Percentiles rank a stretch among this genome's conserved stretches.
These are phyloP conservation scores for Verticillium nonalfalfae DNA, from an alignment of 2,329 filamentous ascomycete genomes.

Conservation along the genomic window DNA sequence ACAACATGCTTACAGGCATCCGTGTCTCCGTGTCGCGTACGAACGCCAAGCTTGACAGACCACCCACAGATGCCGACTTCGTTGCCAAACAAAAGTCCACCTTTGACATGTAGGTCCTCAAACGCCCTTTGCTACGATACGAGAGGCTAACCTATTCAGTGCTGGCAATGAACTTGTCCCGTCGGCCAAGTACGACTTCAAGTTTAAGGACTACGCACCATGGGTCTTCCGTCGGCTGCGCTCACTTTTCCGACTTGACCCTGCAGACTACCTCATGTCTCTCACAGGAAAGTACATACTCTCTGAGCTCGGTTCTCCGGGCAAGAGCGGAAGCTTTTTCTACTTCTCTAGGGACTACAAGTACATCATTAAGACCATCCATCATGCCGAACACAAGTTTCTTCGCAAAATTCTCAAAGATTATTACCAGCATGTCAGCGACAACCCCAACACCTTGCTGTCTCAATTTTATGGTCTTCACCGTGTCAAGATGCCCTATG, in stretches of 20 bases:
- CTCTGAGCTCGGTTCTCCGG: slow-evolving; percentile 91
- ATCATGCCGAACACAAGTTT: slow-evolving; percentile 89
- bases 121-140: background rate
- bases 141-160: slow-evolving; percentile 34
- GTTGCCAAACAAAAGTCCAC: slow-evolving; percentile 94
- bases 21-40: slow-evolving; percentile 93
- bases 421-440: slow-evolving; percentile 86
- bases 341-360: slow-evolving; percentile 99
- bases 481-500: slow-evolving; percentile 96
- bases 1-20: slow-evolving; percentile 99
- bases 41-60: slow-evolving; percentile 91
- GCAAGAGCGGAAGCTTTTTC: slow-evolving; percentile 98
- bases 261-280: slow-evolving; percentile 96
- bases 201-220: slow-evolving; percentile 99
- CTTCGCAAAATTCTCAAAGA: slow-evolving; percentile 78
- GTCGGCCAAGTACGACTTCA: slow-evolving; percentile 99
- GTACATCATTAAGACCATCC: slow-evolving; percentile 99
- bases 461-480: slow-evolving; percentile 98
- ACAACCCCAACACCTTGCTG: slow-evolving; percentile 93
- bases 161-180: slow-evolving; percentile 96
- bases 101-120: slow-evolving; percentile 77
- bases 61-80: slow-evolving; percentile 87
- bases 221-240: slow-evolving; percentile 97
- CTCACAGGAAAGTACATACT: slow-evolving; percentile 98
- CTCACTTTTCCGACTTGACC: slow-evolving; percentile 81